A percentile compares a stretch with the other conserved stretches of the same genome.
Evolutionary conservation across 352 stramenopile genomes (phyloP).

Genomic region (Globisporangium heterothallicum): DNA sequence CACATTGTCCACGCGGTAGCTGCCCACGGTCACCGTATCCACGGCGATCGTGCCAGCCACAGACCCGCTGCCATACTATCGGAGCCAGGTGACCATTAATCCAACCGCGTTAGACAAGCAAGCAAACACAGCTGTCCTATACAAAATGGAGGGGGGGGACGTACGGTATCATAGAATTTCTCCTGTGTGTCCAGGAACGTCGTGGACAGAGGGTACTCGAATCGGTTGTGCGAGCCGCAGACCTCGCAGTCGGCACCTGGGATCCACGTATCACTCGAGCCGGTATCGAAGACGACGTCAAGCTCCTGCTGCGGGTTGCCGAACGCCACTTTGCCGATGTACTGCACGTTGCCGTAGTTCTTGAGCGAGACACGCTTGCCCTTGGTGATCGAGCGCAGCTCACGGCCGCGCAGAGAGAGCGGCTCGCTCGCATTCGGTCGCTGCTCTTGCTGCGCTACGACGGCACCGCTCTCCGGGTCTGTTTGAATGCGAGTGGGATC

Average conservation of each 20-base stretch:
- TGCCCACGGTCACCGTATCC: constrained; percentile 68
- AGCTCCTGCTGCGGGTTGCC: constrained; percentile 59
- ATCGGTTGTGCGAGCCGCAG: constrained; percentile 55
- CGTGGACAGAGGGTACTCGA: constrained; percentile 42
- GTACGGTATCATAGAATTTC: constrained; percentile 65
- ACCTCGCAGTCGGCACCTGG: constrained; percentile 38
- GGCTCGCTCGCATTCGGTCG: constrained; percentile 14
- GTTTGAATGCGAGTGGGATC: neutral
- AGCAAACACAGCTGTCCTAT: no score
- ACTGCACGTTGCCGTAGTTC: constrained; percentile 86
- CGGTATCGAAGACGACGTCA: constrained; percentile 77
- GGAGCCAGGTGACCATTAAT: no score
- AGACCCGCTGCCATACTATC: constrained; percentile 75
- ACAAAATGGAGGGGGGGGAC: no score
- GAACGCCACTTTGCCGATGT: constrained; percentile 68
- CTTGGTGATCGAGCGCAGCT: constrained; percentile 16
- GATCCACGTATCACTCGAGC: constrained; percentile 81
- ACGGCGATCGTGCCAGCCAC: constrained; percentile 72
- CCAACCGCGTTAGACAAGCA: no score
- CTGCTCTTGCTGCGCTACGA: constrained; percentile 8
- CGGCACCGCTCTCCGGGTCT: neutral
- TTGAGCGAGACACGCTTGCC: constrained; percentile 48
- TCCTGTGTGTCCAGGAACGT: constrained; percentile 71
- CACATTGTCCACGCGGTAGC: constrained; percentile 64
- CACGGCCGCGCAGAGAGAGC: neutral